Evolutionary conservation across 148 eudicot species (phyloP).

Genomic region (Selenicereus undatus): DNA sequence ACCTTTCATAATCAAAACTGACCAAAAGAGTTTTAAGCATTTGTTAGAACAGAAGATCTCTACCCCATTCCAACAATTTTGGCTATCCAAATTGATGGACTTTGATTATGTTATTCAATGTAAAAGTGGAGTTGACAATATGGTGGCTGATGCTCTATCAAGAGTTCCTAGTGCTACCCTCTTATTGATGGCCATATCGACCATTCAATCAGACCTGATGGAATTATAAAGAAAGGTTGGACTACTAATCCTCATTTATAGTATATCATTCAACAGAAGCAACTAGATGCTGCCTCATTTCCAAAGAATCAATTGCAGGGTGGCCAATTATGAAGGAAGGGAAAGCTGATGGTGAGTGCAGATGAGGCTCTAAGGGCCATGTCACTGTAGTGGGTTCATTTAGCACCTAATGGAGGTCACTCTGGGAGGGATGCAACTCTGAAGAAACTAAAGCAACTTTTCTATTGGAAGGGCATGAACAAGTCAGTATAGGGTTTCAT

Average conservation of each 20-base stretch:
- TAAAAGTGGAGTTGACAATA: not conserved
- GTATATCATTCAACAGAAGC: not conserved
- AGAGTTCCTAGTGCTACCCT: not conserved
- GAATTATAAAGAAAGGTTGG: not conserved
- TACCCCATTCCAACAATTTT: too few species aligned
- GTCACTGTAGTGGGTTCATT: not conserved
- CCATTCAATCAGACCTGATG: not conserved
- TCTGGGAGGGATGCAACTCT: too few species aligned
- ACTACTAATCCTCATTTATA: not conserved
- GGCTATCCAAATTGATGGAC: not conserved
- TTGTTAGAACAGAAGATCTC: too few species aligned
- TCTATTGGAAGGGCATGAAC: not conserved
- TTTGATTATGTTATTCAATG: not conserved
- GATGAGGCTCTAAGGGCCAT: too few species aligned
- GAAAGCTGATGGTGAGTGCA: not conserved
- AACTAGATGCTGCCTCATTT: not conserved
- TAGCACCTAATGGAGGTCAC: too few species aligned
- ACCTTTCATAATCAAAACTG: too few species aligned
- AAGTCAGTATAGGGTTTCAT: not conserved
- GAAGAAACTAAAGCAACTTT: too few species aligned
- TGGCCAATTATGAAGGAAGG: not conserved
- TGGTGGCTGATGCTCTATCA: not conserved
- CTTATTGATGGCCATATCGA: not conserved
- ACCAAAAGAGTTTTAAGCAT: too few species aligned
- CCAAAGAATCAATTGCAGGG: not conserved